Base-by-base conservation (phyloP, 495 filamentous ascomycete genomes). In the Halenospora varia region DNA sequence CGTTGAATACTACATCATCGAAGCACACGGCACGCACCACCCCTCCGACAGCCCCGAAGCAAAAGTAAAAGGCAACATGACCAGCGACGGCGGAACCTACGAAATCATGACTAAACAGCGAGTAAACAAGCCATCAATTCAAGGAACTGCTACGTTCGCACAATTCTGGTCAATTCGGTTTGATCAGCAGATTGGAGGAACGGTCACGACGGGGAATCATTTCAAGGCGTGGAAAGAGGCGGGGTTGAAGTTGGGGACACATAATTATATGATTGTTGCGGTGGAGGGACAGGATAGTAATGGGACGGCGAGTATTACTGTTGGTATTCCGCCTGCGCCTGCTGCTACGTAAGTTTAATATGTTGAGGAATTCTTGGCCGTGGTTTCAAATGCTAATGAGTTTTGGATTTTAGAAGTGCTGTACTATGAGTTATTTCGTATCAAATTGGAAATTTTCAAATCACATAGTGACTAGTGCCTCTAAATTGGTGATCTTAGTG, bases 1-100 rank as follows among this genome's bases (percentile, higher is more conserved):
- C 46, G 68, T 82, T 66, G 82, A 85, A 69, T 85, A 84, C 77
- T 85, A 85, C 71, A 72, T 85, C 51, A 71, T 82, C 55, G 79
- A 84, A 66, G 62, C 67, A 18, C 81, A 71, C 67, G 79, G 80
- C 58, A 71, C 71, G 41, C 82, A 82, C 74, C 76, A 82, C 73
- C 81, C 81, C 22, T 44, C 22, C 19, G 25, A 39, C 35, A 73
- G 66, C 44, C 70, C 65, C 25, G 76, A 72, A 23, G 73, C 71
- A 17, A 67, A 62, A 0, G 72, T 75, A 66, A 77, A 77, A 61
- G 85, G 84, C 50, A 79, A 72, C 20, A 68, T 88, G 41, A 68
- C 66, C 35, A 74, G 67, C 39, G 87, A 89, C 69, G 86, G 85
- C 53, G 68, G 71, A 42, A 80, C 72, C 11, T 90, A 90, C 73